These are phyloP conservation scores for Oenanthe javanica DNA, from an alignment of 140 eudicot genomes.

Conservation along the genomic window DNA sequence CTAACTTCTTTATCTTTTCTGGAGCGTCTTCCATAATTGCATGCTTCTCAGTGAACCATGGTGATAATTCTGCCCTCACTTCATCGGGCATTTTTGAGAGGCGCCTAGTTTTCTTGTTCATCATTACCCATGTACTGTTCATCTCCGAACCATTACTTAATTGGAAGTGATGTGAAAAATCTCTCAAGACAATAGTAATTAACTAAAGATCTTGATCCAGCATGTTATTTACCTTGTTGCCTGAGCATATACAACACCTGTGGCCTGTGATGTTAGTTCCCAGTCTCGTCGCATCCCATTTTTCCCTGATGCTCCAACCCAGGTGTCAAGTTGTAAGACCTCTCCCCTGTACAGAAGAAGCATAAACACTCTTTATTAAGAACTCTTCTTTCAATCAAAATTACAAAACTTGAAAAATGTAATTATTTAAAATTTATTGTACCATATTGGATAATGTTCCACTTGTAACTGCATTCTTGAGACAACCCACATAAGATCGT, in stretches of 20 bases:
- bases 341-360: conserved; percentile 55
- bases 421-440: neutral
- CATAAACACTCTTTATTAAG: neutral
- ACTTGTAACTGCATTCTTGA: conserved; percentile 74
- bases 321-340: conserved; percentile 68
- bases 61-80: conserved; percentile 63
- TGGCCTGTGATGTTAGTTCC: conserved; percentile 54
- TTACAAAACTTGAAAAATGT: too few species aligned
- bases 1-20: conserved; percentile 54
- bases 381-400: neutral
- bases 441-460: conserved; percentile 82
- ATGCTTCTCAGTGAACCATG: conserved; percentile 62
- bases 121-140: conserved; percentile 84
- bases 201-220: neutral
- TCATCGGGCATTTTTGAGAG: conserved; percentile 81
- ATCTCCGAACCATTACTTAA: conserved; percentile 2
- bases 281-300: conserved; percentile 89
- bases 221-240: conserved; percentile 54
- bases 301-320: conserved; percentile 90
- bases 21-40: conserved; percentile 48
- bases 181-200: neutral
- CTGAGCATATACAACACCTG: conserved; percentile 54
- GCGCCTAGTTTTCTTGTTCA: conserved; percentile 70
- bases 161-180: neutral
- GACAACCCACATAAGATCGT: conserved; percentile 82